These are phyloP conservation scores for Sicyos edulis DNA, from an alignment of 306 rosid genomes.

Conservation along the genomic window DNA sequence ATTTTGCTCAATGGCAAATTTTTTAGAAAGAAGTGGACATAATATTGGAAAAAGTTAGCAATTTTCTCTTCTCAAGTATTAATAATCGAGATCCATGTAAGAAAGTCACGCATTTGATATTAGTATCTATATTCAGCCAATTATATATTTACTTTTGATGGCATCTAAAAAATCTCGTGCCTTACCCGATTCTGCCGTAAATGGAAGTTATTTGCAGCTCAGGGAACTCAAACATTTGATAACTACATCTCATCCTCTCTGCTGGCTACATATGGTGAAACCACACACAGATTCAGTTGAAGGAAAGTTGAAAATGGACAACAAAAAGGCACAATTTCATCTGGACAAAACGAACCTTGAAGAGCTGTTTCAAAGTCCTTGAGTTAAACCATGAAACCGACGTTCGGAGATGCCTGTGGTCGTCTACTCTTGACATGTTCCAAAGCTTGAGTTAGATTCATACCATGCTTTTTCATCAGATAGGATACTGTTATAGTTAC, in stretches of 20 bases:
- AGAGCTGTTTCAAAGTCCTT: conserved; percentile 55
- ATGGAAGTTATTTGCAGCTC: background rate
- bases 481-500: conserved; percentile 78
- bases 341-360: conserved; percentile 34
- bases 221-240: background rate
- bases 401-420: conserved; percentile 59
- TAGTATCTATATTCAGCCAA: background rate
- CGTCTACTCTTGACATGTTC: conserved; percentile 51
- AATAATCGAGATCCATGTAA: background rate
- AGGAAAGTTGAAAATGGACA: background rate
- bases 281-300: background rate
- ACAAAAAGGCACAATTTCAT: background rate
- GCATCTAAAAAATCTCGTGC: background rate
- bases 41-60: too few relatives aligned
- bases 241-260: background rate
- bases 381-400: conserved; percentile 65
- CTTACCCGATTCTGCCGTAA: background rate
- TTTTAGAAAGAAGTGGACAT: too few relatives aligned
- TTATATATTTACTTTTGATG: background rate
- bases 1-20: too few relatives aligned
- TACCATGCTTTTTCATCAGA: conserved; percentile 61
- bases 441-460: conserved; percentile 65
- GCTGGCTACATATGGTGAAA: conserved; percentile 14
- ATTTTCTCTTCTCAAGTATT: too few relatives aligned
- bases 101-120: background rate